Evolutionary conservation across 768 basidiomycete genomes (phyloP), one percentile per base, ranked within the genome.

Genomic region (Trichaptum fuscoviolaceum): DNA sequence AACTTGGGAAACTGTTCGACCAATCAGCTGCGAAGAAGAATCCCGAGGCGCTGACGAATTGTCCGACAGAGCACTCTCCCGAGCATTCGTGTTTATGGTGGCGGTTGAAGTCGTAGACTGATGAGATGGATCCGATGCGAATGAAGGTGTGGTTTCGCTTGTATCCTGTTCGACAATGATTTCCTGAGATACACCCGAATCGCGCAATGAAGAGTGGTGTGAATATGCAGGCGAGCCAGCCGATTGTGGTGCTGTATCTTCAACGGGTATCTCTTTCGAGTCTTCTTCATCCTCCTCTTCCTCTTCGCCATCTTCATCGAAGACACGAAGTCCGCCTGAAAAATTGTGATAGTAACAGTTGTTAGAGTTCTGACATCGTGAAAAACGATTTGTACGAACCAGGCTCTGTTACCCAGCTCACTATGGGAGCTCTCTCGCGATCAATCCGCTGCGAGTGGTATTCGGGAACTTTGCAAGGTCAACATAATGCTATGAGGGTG

Each of bases 161-260:
- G 83, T 83, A 70, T 91, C 88, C 9, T 82, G 80, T 68, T 90
- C 90, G 26, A 88, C 82, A 35, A 90, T 73, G 17, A 90, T 76
- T 58, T 85, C 85, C 69, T 88, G 87, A 24, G 84, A 87, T 63
- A 82, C 82, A 12, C 82, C 81, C 26, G 89, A 89, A 35, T 77
- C 79, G 57, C 83, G 84, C 64, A 84, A 81, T 17, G 87, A 87
- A 15, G 78, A 78, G 42, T 20, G 42, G 42, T 52, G 42, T 12
- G 42, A 52, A 12, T 15, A 12, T 12, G 42, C 15, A 52, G 42
- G 42, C 3, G 42, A 52, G 12, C 15, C 42, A 12, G 20, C 10
- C 12, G 42, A 12, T 12, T 52, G 42, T 20, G 42, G 42, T 52
- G 42, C 42, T 52, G 42, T 52, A 52, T 52, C 42, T 20, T 52